Base-by-base conservation (phyloP, 2,329 filamentous ascomycete genomes). In the Alternaria burnsii region DNA sequence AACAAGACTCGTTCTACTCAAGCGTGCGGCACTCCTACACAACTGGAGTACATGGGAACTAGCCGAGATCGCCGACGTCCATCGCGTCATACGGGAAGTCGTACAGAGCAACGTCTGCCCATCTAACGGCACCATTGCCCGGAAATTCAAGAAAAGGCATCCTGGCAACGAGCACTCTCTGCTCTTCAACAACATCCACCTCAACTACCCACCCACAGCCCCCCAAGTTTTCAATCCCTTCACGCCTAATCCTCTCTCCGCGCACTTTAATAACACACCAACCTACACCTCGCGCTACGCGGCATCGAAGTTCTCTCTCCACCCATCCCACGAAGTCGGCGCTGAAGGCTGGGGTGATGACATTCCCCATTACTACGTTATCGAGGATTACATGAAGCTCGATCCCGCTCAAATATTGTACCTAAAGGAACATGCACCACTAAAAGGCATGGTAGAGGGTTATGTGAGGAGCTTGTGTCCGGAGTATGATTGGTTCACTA, bases 291-390 rank as follows among this genome's bases (percentile, higher is more conserved):
- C 76, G 36, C 73, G 76, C 57, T 80, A 83, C 69, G 76, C 80
- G 43, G 74, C 77, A 20, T 79, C 81, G 38, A 82, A 83, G 63
- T 83, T 83, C 62, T 80, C 79, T 5, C 78, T 82, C 22, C 82
- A 83, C 43, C 71, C 82, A 3, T 80, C 78, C 62, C 83, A 86
- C 59, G 84, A 87, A 30, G 79, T 84, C 4, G 85, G 84, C 8
- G 78, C 80, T n/a, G 86, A 88, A 73, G 87, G 87, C 24, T 89
- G 87, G 87, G 87, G 87, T 30, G 87, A 89, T 66, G 87, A 88
- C 56, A 86, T 88, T 51, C 80, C 82, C 14, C 87, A 89, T 62
- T 89, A 89, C 71, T 89, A 89, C 65, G 80, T 89, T 6, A 83
- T 89, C 4, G 85, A 89, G 66, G 86, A 89, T 62, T 87, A 88